These are phyloP conservation scores for Candida montana DNA, from an alignment of 805 yeast species.

Conservation along the genomic window DNA sequence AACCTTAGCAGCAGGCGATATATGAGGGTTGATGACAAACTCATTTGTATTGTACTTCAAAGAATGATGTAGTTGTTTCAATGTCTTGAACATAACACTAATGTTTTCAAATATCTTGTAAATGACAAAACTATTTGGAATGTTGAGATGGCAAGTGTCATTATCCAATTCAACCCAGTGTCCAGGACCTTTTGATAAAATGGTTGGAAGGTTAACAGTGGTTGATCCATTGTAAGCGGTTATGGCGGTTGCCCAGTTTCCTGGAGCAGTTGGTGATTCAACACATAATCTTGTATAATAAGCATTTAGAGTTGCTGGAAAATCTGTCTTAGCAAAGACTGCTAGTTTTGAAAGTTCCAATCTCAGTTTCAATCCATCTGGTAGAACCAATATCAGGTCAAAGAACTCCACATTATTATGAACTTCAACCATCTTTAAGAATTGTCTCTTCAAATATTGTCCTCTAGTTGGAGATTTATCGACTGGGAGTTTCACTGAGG, in stretches of 20 bases:
- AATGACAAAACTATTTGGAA: conserved; percentile 72
- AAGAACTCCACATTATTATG: conserved; percentile 19
- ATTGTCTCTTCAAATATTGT: conserved; percentile 10
- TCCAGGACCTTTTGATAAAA: conserved; percentile 21
- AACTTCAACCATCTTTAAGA: conserved; percentile 21
- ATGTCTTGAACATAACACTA: conserved; percentile 59
- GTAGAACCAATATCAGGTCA: conserved; percentile 32
- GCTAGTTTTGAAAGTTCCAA: conserved; percentile 35
- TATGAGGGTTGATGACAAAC: conserved; percentile 34
- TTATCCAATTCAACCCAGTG: conserved; percentile 35
- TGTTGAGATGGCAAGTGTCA: conserved; percentile 42
- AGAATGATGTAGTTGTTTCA: conserved; percentile 53
- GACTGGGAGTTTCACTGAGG: conserved; percentile 17
- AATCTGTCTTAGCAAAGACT: conserved; percentile 16
- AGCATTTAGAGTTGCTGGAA: conserved; percentile 24
- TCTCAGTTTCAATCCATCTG: conserved; percentile 44
- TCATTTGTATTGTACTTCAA: conserved; percentile 37
- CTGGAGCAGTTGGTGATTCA: conserved; percentile 44
- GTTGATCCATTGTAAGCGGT: conserved; percentile 33
- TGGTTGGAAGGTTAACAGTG: conserved; percentile 26
- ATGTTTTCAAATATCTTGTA: conserved; percentile 78
- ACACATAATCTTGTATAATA: conserved; percentile 40
- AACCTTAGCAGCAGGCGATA: conserved; percentile 38
- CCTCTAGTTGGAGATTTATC: conserved; percentile 2
- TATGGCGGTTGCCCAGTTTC: conserved; percentile 45